Conservation (phyloP, 1,284 basidiomycete species). For the Fomes fomentarius region DNA sequence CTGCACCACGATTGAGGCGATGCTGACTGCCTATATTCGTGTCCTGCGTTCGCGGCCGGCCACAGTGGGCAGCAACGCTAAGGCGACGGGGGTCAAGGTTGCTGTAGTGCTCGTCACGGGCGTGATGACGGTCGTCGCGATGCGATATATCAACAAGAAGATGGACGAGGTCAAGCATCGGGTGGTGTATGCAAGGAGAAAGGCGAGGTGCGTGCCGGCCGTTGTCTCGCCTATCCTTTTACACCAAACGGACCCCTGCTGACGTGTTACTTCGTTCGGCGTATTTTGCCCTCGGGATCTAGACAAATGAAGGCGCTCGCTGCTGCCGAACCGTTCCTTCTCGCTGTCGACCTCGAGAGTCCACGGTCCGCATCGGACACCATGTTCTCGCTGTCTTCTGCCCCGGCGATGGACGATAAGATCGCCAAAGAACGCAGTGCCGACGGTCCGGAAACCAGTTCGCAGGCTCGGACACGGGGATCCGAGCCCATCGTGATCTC, state of each 20-base stretch:
- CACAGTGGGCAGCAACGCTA: neutral
- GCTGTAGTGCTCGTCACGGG: constrained; percentile 65
- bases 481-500: neutral
- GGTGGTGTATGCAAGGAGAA: constrained; percentile 73
- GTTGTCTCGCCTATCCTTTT: no score
- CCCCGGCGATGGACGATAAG: no score
- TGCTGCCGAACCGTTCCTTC: neutral
- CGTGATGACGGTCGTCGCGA: constrained; percentile 74
- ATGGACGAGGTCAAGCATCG: constrained; percentile 77
- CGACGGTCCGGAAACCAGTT: no score
- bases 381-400: no score
- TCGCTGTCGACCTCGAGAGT: no score
- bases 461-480: no score
- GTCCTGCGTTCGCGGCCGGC: neutral
- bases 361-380: no score
- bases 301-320: constrained; percentile 1
- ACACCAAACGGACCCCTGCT: no score
- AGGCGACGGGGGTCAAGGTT: constrained; percentile 53
- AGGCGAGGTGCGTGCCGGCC: constrained; percentile 9
- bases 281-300: neutral
- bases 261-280: neutral
- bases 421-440: no score
- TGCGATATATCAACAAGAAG: constrained; percentile 80
- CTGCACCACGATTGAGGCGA: no score
- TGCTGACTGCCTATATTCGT: no score